Percentiles rank a stretch among this genome's conserved stretches.
phyloP scores from a whole-genome alignment of 306 rosid genomes.

The Erythrophleum fordii region DNA sequence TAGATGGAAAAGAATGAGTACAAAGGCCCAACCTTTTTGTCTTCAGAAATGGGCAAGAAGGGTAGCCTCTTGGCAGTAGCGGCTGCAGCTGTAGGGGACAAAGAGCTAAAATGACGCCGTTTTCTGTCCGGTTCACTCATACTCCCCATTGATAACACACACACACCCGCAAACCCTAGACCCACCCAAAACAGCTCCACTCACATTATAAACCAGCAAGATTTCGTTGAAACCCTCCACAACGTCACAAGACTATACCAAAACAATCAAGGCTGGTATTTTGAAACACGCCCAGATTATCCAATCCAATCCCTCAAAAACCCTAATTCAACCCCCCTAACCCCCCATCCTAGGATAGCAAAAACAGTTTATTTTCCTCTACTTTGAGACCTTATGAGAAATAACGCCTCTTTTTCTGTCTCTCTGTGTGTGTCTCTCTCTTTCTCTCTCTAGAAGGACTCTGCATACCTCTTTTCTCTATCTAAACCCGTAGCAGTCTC shows the following conservation, averaged over 20 bases:
- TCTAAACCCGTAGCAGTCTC: constrained; percentile 15
- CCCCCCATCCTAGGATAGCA: neutral
- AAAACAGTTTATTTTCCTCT: neutral
- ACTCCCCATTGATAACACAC: constrained; percentile 83
- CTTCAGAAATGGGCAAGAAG: constrained; percentile 72
- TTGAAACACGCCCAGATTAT: constrained; percentile 19
- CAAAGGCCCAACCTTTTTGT: constrained; percentile 76
- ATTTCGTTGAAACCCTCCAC: constrained; percentile 22
- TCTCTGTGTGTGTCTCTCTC: neutral
- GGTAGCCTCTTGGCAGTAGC: constrained; percentile 77
- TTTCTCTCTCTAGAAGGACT: constrained; percentile 31
- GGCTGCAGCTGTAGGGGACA: constrained; percentile 72
- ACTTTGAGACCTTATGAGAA: constrained; percentile 27
- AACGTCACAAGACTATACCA: constrained; percentile 20
- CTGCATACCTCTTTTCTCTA: constrained; percentile 29
- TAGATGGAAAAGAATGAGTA: neutral
- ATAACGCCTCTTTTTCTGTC: constrained; percentile 32
- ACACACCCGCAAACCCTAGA: constrained; percentile 61
- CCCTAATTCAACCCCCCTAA: constrained; percentile 59
- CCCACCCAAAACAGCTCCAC: constrained; percentile 46
- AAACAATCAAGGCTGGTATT: constrained; percentile 21
- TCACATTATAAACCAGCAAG: constrained; percentile 52
- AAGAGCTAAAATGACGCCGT: constrained; percentile 90
- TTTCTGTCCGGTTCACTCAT: constrained; percentile 85
- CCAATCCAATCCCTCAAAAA: constrained; percentile 49